These are phyloP conservation scores for Rhizoclosmatium globosum DNA, from an alignment of 192 early-diverging fungal species.

Conservation along the genomic window DNA sequence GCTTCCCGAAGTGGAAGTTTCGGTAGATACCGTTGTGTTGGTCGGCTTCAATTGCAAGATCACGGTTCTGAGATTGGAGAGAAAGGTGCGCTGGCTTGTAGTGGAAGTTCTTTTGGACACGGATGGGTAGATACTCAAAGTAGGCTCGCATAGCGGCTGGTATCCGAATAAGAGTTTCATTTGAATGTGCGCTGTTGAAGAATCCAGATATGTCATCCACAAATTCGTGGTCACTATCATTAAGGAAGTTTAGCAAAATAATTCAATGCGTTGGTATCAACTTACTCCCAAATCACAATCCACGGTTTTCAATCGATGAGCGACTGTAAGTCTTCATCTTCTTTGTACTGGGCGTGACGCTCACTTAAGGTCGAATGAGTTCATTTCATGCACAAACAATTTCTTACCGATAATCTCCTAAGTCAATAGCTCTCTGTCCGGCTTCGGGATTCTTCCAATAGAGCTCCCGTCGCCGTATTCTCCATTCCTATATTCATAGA, in stretches of 20 bases:
- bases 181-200: constrained; percentile 13
- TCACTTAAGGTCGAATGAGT: constrained; percentile 26
- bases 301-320: constrained; percentile 44
- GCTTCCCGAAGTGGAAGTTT: constrained; percentile 46
- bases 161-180: constrained; percentile 29
- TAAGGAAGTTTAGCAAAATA: neutral
- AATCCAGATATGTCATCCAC: constrained; percentile 42
- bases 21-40: constrained; percentile 46
- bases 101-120: neutral
- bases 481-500: constrained; percentile 53
- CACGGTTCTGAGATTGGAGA: neutral
- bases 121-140: constrained; percentile 57
- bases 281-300: constrained; percentile 47
- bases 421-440: constrained; percentile 35
- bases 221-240: constrained; percentile 50
- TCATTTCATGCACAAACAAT: constrained; percentile 27
- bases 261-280: constrained; percentile 45
- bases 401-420: constrained; percentile 46
- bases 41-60: neutral
- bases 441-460: constrained; percentile 43
- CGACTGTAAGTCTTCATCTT: constrained; percentile 44
- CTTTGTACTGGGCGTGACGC: constrained; percentile 54
- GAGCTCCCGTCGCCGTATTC: constrained; percentile 46
- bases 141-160: constrained; percentile 49
- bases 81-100: neutral